Base-by-base conservation (phyloP, 2,329 filamentous ascomycete species). In the Aspergillus piperis region DNA sequence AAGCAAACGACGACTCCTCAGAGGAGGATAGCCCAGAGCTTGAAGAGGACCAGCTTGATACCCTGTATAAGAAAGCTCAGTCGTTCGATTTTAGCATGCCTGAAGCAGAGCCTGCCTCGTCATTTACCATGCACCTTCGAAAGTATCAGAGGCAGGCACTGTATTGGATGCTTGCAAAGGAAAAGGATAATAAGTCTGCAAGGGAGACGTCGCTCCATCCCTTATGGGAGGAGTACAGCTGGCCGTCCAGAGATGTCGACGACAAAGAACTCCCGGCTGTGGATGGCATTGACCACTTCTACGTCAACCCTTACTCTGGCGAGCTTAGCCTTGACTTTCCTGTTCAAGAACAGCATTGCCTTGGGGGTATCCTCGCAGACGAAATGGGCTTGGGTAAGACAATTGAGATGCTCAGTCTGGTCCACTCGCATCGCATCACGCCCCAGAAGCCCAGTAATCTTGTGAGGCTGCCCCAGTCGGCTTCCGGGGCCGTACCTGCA, bases 341-440 rank as follows among this genome's bases (percentile, higher is more conserved):
- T 0, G 86, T 88, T 2, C 95, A 99, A 72, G 92, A 98, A 70
- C 95, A 98, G 71, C 91, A 96, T 72, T 99, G 95, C 67, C 81
- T 96, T 0, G 95, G 95, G 48, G 95, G 95, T 5, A 91, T 99
- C 59, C 80, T 99, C 44, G 95, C 95, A 8, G 95, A 99, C 70
- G 84, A 98, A 77, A 99, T 99, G 95, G 95, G 95, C 50, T 82
- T 99, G 2, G 95, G 95, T 36, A 99, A 99, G 80, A 99, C 95
- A 0, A 98, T 99, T 56, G 94, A 99, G 72, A 98, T 99, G 92
- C 86, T 99, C 63, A 95, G 92, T 76, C 80, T 99, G 53, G 85
- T 99, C 5, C 95, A 99, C 73, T 86, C 91, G 0, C 91, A 98
- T 73, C 87, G 85, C 63, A 88, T 87, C 3, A 82, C 88, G 21